A percentile compares a stretch with the other conserved stretches of the same genome.
These are phyloP conservation scores for Apiospora kogelbergensis DNA, from an alignment of 2,329 filamentous ascomycete genomes.

Conservation along the genomic window DNA sequence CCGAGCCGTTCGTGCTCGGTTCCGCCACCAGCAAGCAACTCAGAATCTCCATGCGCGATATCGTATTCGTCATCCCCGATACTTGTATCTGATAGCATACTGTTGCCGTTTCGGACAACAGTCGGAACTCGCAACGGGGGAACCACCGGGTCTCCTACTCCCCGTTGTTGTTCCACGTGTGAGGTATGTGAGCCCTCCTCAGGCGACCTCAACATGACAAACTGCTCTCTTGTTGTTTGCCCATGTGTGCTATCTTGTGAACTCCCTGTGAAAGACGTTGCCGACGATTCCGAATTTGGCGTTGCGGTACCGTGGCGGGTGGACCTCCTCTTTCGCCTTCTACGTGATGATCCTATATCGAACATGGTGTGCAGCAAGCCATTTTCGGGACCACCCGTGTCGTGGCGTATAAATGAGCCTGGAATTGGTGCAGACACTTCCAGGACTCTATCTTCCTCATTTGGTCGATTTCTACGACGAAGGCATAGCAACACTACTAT, in stretches of 20 bases:
- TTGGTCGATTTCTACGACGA: conserved; percentile 23
- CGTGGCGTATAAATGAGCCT: conserved; percentile 26
- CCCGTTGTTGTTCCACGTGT: neutral
- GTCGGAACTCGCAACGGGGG: neutral
- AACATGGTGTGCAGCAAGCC: conserved; percentile 19
- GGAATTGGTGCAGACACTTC: conserved; percentile 31
- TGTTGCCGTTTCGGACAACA: conserved; percentile 20
- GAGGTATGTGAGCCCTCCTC: neutral
- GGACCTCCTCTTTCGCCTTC: neutral
- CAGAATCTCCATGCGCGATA: conserved; percentile 10
- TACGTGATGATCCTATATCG: conserved; percentile 18
- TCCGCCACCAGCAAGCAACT: neutral
- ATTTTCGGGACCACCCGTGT: conserved; percentile 15
- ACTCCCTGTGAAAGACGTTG: neutral
- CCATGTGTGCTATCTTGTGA: neutral
- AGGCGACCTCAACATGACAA: neutral
- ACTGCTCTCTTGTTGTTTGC: neutral
- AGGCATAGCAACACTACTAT: conserved; percentile 23
- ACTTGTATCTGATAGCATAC: conserved; percentile 30
- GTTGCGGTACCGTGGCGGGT: conserved; percentile 3
- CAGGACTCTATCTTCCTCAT: conserved; percentile 12
- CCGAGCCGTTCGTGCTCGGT: neutral
- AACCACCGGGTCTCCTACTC: neutral
- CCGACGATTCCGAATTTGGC: neutral
- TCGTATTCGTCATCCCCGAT: conserved; percentile 23